Evolutionary conservation across 2,329 filamentous ascomycete genomes (phyloP).

Genomic region (Cytospora piceae): DNA sequence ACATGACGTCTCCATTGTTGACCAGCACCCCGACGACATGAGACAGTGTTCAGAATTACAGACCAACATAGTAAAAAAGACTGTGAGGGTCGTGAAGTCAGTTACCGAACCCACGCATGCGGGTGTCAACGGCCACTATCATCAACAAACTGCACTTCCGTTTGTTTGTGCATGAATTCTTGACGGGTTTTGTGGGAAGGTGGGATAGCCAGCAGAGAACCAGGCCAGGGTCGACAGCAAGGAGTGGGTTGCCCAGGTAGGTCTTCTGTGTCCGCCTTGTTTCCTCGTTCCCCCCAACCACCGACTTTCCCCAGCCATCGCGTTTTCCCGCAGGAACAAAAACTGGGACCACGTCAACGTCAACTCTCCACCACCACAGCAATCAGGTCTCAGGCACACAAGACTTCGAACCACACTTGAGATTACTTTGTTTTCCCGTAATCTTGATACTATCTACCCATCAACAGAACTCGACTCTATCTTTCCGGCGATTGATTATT

Average conservation of each 20-base stretch:
- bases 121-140: neutral
- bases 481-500: neutral
- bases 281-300: neutral
- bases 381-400: slow-evolving; percentile 22
- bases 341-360: slow-evolving; percentile 7
- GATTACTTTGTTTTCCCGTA: slow-evolving; percentile 1
- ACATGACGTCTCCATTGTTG: slow-evolving; percentile 5
- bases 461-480: neutral
- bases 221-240: neutral
- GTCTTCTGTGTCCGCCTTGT: neutral
- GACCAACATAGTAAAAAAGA: neutral
- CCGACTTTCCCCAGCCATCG: slow-evolving; percentile 28
- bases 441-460: neutral
- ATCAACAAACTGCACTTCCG: neutral
- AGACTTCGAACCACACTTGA: slow-evolving; percentile 1
- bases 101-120: neutral
- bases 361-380: slow-evolving; percentile 15
- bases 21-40: neutral
- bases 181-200: no score
- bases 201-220: no score
- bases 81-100: neutral
- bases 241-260: neutral
- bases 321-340: slow-evolving; percentile 31
- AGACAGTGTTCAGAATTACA: neutral
- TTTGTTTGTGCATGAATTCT: no score